These are phyloP conservation scores for Trifolium fragiferum DNA, from an alignment of 306 rosid species.

Conservation along the genomic window DNA sequence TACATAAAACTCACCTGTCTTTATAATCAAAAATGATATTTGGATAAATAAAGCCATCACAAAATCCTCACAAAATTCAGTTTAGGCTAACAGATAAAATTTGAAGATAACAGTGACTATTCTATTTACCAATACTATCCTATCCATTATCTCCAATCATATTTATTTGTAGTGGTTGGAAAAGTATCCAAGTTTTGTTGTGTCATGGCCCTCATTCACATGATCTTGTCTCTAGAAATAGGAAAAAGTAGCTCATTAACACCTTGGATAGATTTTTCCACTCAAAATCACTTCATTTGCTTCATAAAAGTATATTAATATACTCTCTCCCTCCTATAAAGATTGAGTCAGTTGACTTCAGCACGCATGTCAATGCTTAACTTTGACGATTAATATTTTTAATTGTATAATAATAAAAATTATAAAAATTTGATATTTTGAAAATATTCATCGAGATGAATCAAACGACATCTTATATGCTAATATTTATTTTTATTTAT, in stretches of 20 bases:
- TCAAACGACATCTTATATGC: no score
- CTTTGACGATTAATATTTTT: no score
- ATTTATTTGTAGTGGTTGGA: slow-evolving; percentile 13
- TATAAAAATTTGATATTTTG: no score
- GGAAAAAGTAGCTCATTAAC: slow-evolving; percentile 3
- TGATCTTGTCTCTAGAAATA: not conserved
- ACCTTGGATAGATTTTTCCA: not conserved
- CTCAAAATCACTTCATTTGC: not conserved
- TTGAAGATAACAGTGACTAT: not conserved
- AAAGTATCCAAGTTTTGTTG: not conserved
- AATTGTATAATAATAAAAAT: no score
- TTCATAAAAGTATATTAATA: no score
- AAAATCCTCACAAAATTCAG: not conserved
- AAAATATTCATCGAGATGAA: no score
- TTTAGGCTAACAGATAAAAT: not conserved
- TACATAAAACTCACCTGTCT: no score
- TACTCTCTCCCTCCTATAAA: no score
- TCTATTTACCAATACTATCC: not conserved
- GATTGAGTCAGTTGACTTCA: no score
- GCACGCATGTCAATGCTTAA: no score
- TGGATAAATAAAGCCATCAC: not conserved
- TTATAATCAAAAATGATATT: not conserved
- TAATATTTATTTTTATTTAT: no score
- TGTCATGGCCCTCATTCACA: slow-evolving; percentile 33
- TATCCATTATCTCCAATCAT: slow-evolving; percentile 1